Conservation (phyloP, 1,284 basidiomycete species). For the Paramarasmius palmivorus region DNA sequence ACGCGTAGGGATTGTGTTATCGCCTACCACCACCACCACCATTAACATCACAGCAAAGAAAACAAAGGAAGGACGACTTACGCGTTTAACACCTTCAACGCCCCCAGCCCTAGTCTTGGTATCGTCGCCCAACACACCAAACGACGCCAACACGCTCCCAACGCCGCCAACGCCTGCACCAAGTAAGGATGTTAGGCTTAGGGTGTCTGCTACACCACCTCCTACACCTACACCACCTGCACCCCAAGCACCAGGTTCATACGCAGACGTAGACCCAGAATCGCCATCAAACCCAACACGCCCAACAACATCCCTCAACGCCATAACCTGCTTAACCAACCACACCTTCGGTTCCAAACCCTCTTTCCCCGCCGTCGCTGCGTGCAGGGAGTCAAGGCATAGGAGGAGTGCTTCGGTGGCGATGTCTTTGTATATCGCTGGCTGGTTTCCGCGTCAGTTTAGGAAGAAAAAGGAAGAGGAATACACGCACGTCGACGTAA, state of each 20-base stretch:
- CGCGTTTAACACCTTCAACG: too few relatives aligned
- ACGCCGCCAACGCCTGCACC: too few relatives aligned
- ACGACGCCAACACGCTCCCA: too few relatives aligned
- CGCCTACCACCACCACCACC: too few relatives aligned
- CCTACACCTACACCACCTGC: not conserved
- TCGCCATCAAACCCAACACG: constrained; percentile 62
- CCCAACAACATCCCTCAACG: constrained; percentile 86
- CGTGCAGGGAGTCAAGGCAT: constrained; percentile 77
- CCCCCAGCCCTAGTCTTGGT: too few relatives aligned
- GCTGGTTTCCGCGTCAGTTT: constrained; percentile 42
- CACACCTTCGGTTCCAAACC: constrained; percentile 77
- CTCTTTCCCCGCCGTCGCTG: constrained; percentile 18
- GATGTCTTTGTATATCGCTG: constrained; percentile 90
- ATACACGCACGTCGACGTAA: constrained; percentile 77
- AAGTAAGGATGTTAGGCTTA: constrained; percentile 47
- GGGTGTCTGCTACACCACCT: constrained; percentile 52
- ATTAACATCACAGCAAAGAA: too few relatives aligned
- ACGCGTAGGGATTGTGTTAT: too few relatives aligned
- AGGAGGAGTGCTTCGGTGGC: constrained; percentile 87
- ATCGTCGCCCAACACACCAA: too few relatives aligned
- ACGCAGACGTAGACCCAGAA: constrained; percentile 41
- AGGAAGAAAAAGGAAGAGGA: not conserved
- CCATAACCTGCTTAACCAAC: constrained; percentile 85
- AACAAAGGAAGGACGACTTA: too few relatives aligned
- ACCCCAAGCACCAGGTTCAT: constrained; percentile 47